Base-by-base conservation (phyloP, 345 rosid species). In the Citrus medica region DNA sequence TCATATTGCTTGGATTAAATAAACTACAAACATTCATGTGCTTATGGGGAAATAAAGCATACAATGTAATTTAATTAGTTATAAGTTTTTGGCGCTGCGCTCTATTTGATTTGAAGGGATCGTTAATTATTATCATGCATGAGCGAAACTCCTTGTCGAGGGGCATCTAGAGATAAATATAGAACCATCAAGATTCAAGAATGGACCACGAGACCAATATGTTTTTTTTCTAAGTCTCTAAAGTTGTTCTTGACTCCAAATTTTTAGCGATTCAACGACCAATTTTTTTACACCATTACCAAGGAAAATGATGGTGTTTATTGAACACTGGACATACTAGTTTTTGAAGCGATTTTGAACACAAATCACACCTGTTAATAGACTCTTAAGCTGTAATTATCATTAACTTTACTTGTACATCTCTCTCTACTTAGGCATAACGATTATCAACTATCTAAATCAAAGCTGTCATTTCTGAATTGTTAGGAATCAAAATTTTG, bases 61-160 rank as follows among this genome's bases (percentile, higher is more conserved):
- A 10, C 4, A 37, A 51, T 8, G 27, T 21, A 7, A 19, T 55
- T 28, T 16, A 28, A 4, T 32, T 32, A 37, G 9, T 32, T 17
- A 33, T 19, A 67, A 30, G 35, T 27, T 37, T 28, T 80, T 76
- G 72, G 81, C 71, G 79, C 66, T 58, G 81, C 71, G 79, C 66
- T 58, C 61, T 24, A 55, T 25, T 35, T 21, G 63, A 38, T 25
- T 76, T 61, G 6, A 35, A 33, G 42, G 5, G 51, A 16, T 21
- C 22, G 46, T 35, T 30, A 71, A 79, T 76, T 32, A 79, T 33
- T 32, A 58, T 32, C 58, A 37, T 27, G 76, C 22, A 73, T 53
- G 64, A 24, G 65, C 40, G 48, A 78, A 55, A 72, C 61, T 40
- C 91, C 77, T 88, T 78, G 91, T 79, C 91, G 91, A 88, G 89